A percentile compares a stretch with the other conserved stretches of the same genome.
Evolutionary conservation across 352 stramenopile genomes (phyloP).

Genomic region (Globisporangium takayamanum): DNA sequence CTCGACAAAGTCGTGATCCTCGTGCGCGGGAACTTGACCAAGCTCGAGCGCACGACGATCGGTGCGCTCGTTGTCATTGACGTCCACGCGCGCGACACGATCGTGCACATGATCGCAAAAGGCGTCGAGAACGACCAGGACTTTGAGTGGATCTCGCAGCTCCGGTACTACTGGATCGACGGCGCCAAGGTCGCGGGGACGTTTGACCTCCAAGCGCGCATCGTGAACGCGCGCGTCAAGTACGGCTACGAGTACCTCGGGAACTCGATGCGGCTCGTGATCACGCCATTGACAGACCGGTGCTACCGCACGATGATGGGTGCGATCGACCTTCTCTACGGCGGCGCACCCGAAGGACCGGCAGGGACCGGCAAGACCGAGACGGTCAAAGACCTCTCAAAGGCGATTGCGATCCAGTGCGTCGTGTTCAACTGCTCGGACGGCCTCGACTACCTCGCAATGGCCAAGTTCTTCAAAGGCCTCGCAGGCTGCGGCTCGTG

Average conservation of each 20-base stretch:
- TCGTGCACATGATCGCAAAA: slow-evolving; percentile 89
- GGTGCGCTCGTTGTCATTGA: slow-evolving; percentile 91
- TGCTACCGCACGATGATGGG: slow-evolving; percentile 94
- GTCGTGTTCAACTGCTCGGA: slow-evolving; percentile 94
- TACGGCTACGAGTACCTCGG: slow-evolving; percentile 92
- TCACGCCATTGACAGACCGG: slow-evolving; percentile 92
- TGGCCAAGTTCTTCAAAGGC: slow-evolving; percentile 96
- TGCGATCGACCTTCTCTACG: slow-evolving; percentile 91
- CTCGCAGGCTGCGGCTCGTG: slow-evolving; percentile 89
- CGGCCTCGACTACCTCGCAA: slow-evolving; percentile 90
- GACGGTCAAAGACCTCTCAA: slow-evolving; percentile 93
- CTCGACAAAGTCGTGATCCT: slow-evolving; percentile 89
- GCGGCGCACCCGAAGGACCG: slow-evolving; percentile 89
- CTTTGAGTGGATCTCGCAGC: slow-evolving; percentile 92
- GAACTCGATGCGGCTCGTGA: slow-evolving; percentile 91
- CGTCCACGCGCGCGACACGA: slow-evolving; percentile 89
- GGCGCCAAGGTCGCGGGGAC: slow-evolving; percentile 37
- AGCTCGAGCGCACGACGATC: slow-evolving; percentile 90
- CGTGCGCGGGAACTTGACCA: slow-evolving; percentile 88
- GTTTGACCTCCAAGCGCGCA: slow-evolving; percentile 80
- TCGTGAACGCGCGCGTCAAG: slow-evolving; percentile 84
- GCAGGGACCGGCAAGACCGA: slow-evolving; percentile 94
- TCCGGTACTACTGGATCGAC: slow-evolving; percentile 92
- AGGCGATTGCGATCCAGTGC: slow-evolving; percentile 93
- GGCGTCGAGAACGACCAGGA: slow-evolving; percentile 84